Percentiles rank a stretch among this genome's conserved stretches.
Evolutionary conservation across 2,329 filamentous ascomycete genomes (phyloP).

Genomic region (Aspergillus persii): DNA sequence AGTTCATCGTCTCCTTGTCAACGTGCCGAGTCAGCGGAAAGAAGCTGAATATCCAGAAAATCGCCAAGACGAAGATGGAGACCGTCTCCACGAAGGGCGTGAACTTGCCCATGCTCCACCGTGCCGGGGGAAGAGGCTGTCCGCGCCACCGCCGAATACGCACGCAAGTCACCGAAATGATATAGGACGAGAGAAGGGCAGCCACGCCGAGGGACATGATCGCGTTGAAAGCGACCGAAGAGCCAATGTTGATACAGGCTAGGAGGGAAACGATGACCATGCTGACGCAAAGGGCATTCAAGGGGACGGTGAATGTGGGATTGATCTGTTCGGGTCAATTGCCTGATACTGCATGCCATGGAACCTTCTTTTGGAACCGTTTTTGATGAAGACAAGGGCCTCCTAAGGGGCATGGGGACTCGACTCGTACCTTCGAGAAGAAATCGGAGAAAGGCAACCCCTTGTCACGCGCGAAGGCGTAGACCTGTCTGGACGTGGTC

Average conservation of each 20-base stretch:
- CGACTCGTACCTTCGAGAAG: slow-evolving; percentile 7
- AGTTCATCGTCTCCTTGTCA: slow-evolving; percentile 26
- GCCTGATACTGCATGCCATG: slow-evolving; percentile 20
- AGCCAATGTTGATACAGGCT: slow-evolving; percentile 52
- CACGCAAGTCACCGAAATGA: slow-evolving; percentile 55
- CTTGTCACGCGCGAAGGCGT: slow-evolving; percentile 46
- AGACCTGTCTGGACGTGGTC: slow-evolving; percentile 38
- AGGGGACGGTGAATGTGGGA: slow-evolving; percentile 43
- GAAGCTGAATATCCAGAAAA: slow-evolving; percentile 27
- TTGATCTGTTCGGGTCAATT: slow-evolving; percentile 18
- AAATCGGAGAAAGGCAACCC: slow-evolving; percentile 32
- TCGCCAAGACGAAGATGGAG: slow-evolving; percentile 23
- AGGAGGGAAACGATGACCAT: slow-evolving; percentile 34
- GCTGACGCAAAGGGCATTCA: slow-evolving; percentile 29
- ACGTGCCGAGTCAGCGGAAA: slow-evolving; percentile 23
- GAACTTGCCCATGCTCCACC: slow-evolving; percentile 36
- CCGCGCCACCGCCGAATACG: slow-evolving; percentile 37
- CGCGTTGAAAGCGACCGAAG: slow-evolving; percentile 19
- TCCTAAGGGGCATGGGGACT: too few relatives aligned
- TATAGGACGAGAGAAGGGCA: slow-evolving; percentile 40
- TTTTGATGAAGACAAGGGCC: too few relatives aligned
- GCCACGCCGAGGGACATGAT: neutral
- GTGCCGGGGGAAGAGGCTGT: slow-evolving; percentile 29
- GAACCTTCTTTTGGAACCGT: too few relatives aligned
- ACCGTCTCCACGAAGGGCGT: slow-evolving; percentile 41